phyloP scores from a whole-genome alignment of 2,329 filamentous ascomycete species.

The Pseudodiploospora longispora region DNA sequence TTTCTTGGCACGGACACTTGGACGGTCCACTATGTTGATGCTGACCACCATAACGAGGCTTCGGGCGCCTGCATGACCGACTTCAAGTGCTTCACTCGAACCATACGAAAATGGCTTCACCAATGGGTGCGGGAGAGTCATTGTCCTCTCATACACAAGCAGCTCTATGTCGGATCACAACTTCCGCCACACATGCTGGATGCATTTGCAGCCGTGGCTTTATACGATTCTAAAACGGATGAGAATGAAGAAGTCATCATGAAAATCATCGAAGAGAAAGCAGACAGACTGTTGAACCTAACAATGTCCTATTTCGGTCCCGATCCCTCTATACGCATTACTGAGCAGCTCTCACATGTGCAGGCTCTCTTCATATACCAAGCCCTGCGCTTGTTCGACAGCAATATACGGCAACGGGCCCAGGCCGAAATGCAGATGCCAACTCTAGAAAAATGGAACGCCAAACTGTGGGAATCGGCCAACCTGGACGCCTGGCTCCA shows the following conservation, averaged over 20 bases:
- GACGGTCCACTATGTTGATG: conserved; percentile 11
- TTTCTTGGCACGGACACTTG: conserved; percentile 13
- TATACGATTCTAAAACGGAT: conserved; percentile 18
- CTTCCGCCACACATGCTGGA: conserved; percentile 19
- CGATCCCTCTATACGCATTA: conserved; percentile 2
- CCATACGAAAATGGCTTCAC: conserved; percentile 14
- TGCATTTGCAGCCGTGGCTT: conserved; percentile 18
- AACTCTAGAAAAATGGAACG: conserved; percentile 8
- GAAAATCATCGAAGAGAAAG: conserved; percentile 16
- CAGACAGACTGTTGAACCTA: conserved; percentile 4
- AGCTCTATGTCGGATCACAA: conserved; percentile 15
- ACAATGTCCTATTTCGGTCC: background rate
- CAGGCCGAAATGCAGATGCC: conserved; percentile 12
- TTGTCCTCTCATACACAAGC: conserved; percentile 20
- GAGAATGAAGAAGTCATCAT: conserved; percentile 16
- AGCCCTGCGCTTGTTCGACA: conserved; percentile 17
- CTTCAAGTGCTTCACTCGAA: conserved; percentile 20
- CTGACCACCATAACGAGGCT: background rate
- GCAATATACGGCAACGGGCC: conserved; percentile 14
- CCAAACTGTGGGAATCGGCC: conserved; percentile 12
- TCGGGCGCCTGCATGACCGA: conserved; percentile 2
- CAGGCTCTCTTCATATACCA: conserved; percentile 16
- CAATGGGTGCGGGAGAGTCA: conserved; percentile 18
- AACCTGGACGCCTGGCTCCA: conserved; percentile 9
- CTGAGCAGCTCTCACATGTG: conserved; percentile 13